A percentile compares a stretch with the other conserved stretches of the same genome.
Conservation (phyloP, 768 basidiomycete genomes). For the Rhodosporidiobolus sp. region DNA sequence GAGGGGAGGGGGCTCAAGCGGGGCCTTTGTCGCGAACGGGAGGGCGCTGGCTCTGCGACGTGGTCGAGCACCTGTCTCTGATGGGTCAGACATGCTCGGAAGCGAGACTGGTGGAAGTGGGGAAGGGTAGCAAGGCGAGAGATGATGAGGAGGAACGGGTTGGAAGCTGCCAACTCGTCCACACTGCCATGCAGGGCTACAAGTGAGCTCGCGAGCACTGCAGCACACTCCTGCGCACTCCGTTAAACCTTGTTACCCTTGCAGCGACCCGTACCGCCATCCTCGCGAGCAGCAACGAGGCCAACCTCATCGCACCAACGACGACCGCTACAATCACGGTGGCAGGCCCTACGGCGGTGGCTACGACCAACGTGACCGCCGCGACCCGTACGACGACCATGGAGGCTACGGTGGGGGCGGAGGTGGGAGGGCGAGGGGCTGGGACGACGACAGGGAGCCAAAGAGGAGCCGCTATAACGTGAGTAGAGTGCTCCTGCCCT, state of each 20-base stretch:
- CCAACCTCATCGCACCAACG: neutral
- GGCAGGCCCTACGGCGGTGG: neutral
- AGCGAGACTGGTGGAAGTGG: neutral
- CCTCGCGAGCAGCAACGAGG: constrained; percentile 4
- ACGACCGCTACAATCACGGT: constrained; percentile 49
- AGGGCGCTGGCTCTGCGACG: too few species aligned
- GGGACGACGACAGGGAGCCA: constrained; percentile 18
- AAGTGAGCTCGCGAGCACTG: neutral
- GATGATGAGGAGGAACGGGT: neutral
- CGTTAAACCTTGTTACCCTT: neutral
- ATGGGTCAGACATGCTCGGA: neutral
- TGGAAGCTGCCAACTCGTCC: neutral
- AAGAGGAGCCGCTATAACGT: constrained; percentile 29
- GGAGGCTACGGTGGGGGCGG: neutral
- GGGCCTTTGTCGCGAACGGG: too few species aligned
- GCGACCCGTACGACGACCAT: neutral
- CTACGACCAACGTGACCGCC: neutral
- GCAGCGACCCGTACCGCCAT: constrained; percentile 18
- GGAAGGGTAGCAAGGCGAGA: neutral
- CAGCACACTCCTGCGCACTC: neutral
- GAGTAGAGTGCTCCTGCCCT: neutral
- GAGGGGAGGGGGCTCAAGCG: too few species aligned
- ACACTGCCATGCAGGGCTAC: constrained; percentile 1
- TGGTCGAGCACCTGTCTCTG: too few species aligned
- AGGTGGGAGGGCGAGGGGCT: neutral